These are phyloP conservation scores for Phytophthora boehmeriae DNA, from an alignment of 352 stramenopile genomes.

Conservation along the genomic window DNA sequence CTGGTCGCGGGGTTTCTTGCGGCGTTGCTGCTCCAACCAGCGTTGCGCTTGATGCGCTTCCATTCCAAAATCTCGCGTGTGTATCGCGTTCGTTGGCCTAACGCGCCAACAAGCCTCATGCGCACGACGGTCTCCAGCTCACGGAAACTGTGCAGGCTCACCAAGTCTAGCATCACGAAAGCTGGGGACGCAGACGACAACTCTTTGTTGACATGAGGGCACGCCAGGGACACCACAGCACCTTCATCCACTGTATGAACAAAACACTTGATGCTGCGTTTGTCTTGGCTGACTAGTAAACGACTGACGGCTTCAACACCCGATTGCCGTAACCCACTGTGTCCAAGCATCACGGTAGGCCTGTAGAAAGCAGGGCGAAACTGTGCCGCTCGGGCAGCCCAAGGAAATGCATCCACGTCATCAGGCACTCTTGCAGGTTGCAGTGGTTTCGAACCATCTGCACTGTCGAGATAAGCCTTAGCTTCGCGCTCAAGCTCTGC, in stretches of 20 bases:
- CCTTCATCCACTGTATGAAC: conserved; percentile 28
- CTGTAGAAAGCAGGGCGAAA: conserved; percentile 57
- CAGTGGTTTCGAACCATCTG: conserved; percentile 11
- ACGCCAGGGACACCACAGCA: conserved; percentile 10
- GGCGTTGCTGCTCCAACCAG: conserved; percentile 41
- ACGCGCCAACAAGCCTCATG: conserved; percentile 32
- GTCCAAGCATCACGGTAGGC: conserved; percentile 52
- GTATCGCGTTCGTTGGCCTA: conserved; percentile 39
- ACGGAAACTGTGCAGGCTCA: conserved; percentile 47
- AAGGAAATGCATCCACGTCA: conserved; percentile 40
- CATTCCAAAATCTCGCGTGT: conserved; percentile 41
- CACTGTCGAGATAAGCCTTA: conserved; percentile 26
- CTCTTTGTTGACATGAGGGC: conserved; percentile 11
- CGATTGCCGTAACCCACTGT: conserved; percentile 39
- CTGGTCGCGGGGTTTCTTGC: conserved; percentile 27
- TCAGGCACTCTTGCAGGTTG: conserved; percentile 10
- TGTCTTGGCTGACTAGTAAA: conserved; percentile 65
- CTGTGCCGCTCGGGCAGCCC: conserved; percentile 19
- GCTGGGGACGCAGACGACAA: conserved; percentile 19
- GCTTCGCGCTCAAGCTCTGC: conserved; percentile 42
- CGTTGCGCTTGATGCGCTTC: conserved; percentile 25
- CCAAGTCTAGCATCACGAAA: conserved; percentile 53
- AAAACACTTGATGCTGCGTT: conserved; percentile 70
- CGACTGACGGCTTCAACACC: conserved; percentile 50
- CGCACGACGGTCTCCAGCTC: conserved; percentile 47